These are phyloP conservation scores for Leccinum subtestaceum DNA, from an alignment of 768 basidiomycete species.

Conservation along the genomic window DNA sequence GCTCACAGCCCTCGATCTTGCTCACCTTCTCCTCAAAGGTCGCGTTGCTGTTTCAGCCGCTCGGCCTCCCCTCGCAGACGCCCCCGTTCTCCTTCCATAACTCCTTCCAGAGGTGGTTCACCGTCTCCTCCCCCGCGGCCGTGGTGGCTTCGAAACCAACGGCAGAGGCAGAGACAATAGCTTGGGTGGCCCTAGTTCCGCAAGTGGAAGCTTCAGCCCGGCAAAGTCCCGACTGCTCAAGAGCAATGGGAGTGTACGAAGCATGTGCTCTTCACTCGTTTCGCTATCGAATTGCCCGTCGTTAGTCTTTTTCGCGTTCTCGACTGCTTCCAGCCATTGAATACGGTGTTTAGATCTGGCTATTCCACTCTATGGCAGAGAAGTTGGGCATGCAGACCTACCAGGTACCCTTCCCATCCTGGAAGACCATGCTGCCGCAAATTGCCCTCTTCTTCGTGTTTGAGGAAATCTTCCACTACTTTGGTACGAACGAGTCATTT, in stretches of 20 bases:
- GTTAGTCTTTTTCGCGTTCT: conserved; percentile 40
- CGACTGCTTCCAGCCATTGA: background rate
- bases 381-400: conserved; percentile 86
- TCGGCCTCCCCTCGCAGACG: too few relatives aligned
- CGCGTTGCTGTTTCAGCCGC: too few relatives aligned
- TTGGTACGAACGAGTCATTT: conserved; percentile 44
- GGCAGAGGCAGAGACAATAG: too few relatives aligned
- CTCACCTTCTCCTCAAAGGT: too few relatives aligned
- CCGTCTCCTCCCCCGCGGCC: too few relatives aligned
- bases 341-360: conserved; percentile 61
- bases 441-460: conserved; percentile 89
- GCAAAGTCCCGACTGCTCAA: conserved; percentile 70
- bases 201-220: conserved; percentile 90
- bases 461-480: conserved; percentile 95
- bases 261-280: conserved; percentile 90
- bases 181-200: conserved; percentile 70
- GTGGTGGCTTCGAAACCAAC: too few relatives aligned
- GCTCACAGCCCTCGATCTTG: too few relatives aligned
- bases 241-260: conserved; percentile 98
- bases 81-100: too few relatives aligned
- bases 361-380: conserved; percentile 90
- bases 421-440: conserved; percentile 69
- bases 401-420: conserved; percentile 86
- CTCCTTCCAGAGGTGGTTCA: too few relatives aligned
- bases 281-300: conserved; percentile 89